These are phyloP conservation scores for Exophiala oligosperma DNA, from an alignment of 2,329 filamentous ascomycete species.

Conservation along the genomic window DNA sequence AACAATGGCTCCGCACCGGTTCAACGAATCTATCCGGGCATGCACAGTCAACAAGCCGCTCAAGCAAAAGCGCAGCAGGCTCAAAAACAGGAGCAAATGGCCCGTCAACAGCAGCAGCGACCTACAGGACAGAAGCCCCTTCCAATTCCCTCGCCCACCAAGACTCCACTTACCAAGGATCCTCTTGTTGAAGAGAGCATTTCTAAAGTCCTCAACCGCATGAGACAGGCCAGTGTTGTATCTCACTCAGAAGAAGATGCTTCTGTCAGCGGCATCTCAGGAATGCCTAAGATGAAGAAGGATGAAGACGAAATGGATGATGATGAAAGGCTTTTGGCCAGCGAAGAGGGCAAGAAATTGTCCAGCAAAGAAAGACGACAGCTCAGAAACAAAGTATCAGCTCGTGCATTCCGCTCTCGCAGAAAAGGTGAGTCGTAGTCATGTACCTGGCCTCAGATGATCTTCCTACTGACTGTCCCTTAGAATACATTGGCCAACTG, in stretches of 20 bases:
- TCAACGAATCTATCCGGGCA: slow-evolving; percentile 84
- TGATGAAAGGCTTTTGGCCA: slow-evolving; percentile 89
- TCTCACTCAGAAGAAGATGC: slow-evolving; percentile 54
- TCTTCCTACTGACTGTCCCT: not conserved
- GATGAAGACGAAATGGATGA: slow-evolving; percentile 99
- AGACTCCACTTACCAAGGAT: slow-evolving; percentile 51
- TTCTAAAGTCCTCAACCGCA: slow-evolving; percentile 85
- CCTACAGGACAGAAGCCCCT: slow-evolving; percentile 29
- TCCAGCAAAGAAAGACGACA: slow-evolving; percentile 96
- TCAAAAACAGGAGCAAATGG: slow-evolving; percentile 62
- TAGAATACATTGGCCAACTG: slow-evolving; percentile 95
- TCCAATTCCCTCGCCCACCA: slow-evolving; percentile 32
- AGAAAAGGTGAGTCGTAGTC: slow-evolving; percentile 76
- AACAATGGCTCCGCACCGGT: slow-evolving; percentile 45
- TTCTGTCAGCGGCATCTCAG: slow-evolving; percentile 36
- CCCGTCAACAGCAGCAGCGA: slow-evolving; percentile 53
- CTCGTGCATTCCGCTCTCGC: slow-evolving; percentile 93
- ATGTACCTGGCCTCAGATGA: no score
- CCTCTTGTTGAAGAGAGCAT: slow-evolving; percentile 89
- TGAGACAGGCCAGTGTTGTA: slow-evolving; percentile 71
- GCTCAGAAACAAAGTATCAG: slow-evolving; percentile 98
- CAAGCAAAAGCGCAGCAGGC: slow-evolving; percentile 64
- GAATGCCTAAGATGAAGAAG: slow-evolving; percentile 73
- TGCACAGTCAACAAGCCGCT: slow-evolving; percentile 87
- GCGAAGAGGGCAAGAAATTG: slow-evolving; percentile 98